Conservation (phyloP, 2,329 filamentous ascomycete genomes). For the Sporothrix dimorphospora region DNA sequence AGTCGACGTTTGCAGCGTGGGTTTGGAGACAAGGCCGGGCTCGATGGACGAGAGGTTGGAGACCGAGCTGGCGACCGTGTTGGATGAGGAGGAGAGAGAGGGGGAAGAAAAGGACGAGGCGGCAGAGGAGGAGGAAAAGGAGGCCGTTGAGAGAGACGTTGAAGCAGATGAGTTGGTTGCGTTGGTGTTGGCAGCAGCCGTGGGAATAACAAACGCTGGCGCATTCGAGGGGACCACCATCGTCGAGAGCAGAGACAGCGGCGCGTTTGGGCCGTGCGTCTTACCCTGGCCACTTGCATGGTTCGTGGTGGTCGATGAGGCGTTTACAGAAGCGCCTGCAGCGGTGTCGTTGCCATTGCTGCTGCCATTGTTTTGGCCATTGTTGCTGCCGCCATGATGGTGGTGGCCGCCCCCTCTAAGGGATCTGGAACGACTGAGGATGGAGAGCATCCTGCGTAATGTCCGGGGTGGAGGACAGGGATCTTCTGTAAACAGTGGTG, state of each 20-base stretch:
- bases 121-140: constrained; percentile 3
- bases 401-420: constrained; percentile 35
- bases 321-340: constrained; percentile 17
- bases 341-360: background rate
- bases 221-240: constrained; percentile 22
- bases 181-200: background rate
- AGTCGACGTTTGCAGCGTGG: constrained; percentile 42
- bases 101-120: constrained; percentile 18
- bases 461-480: constrained; percentile 4
- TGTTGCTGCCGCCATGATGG: constrained; percentile 26
- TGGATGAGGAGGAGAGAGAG: constrained; percentile 10
- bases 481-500: background rate
- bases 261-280: constrained; percentile 39
- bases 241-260: constrained; percentile 27
- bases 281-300: constrained; percentile 29
- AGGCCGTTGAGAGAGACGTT: constrained; percentile 14
- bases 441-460: constrained; percentile 41
- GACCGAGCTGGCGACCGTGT: constrained; percentile 14
- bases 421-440: constrained; percentile 42
- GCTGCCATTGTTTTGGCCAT: background rate
- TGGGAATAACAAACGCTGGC: constrained; percentile 19
- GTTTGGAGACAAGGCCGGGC: constrained; percentile 44
- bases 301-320: constrained; percentile 21
- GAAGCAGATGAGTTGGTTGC: background rate
- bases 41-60: constrained; percentile 33